phyloP scores from a whole-genome alignment of 805 yeast species.

The Pichia rugopelliculosa region DNA sequence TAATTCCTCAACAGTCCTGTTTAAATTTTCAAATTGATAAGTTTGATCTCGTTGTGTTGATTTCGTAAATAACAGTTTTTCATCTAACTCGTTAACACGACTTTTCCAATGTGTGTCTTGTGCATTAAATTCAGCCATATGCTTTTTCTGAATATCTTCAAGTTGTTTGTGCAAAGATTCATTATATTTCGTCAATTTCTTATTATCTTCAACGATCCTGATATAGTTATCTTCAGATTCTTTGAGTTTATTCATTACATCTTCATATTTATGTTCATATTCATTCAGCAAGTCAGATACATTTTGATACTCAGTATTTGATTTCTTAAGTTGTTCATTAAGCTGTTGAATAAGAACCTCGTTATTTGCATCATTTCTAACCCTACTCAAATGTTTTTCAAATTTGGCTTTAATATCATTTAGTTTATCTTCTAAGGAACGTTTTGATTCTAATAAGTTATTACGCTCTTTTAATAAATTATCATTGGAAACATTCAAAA shows the following conservation, averaged over 20 bases:
- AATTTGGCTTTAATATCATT: constrained; percentile 34
- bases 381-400: constrained; percentile 29
- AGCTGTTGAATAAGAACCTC: constrained; percentile 25
- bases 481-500: constrained; percentile 51
- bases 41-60: constrained; percentile 44
- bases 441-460: constrained; percentile 43
- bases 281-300: constrained; percentile 27
- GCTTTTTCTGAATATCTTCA: constrained; percentile 38
- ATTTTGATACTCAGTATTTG: constrained; percentile 24
- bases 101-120: constrained; percentile 51
- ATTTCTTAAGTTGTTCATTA: constrained; percentile 30
- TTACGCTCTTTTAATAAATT: constrained; percentile 60
- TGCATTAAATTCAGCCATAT: constrained; percentile 44
- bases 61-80: constrained; percentile 39
- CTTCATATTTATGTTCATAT: constrained; percentile 18
- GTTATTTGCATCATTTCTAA: constrained; percentile 26
- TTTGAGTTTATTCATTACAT: constrained; percentile 19
- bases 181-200: constrained; percentile 50
- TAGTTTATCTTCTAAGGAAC: constrained; percentile 38
- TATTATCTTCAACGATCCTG: constrained; percentile 59
- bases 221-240: constrained; percentile 45
- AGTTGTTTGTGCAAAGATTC: constrained; percentile 41
- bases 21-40: constrained; percentile 42
- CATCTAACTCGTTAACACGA: constrained; percentile 47
- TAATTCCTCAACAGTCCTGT: constrained; percentile 48